A percentile compares a stretch with the other conserved stretches of the same genome.
Conservation (phyloP, 2,329 filamentous ascomycete species). For the Aspergillus sp. region DNA sequence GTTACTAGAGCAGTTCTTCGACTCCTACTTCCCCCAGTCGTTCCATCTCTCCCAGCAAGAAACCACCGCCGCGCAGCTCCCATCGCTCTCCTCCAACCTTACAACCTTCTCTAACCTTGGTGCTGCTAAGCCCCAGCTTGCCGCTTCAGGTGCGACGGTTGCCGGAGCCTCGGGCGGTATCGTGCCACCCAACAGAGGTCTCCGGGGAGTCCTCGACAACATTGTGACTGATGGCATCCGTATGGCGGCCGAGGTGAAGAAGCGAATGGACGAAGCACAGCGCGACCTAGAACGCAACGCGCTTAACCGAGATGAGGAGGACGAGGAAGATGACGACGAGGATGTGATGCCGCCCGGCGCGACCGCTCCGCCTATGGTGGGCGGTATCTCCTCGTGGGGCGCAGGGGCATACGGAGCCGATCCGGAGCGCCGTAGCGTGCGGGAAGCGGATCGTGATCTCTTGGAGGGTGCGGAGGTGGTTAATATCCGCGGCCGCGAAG, state of each 20-base stretch:
- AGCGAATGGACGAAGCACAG: constrained; percentile 94
- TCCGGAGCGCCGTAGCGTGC: constrained; percentile 56
- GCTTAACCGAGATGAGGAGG: constrained; percentile 64
- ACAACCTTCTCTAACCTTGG: constrained; percentile 81
- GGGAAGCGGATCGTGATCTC: constrained; percentile 57
- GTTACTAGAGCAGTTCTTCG: constrained; percentile 93
- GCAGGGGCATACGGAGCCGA: constrained; percentile 53
- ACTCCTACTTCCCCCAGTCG: constrained; percentile 88
- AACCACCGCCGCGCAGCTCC: constrained; percentile 45
- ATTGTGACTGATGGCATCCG: constrained; percentile 98
- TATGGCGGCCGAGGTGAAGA: constrained; percentile 85
- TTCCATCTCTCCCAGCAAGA: constrained; percentile 78
- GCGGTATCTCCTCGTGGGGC: constrained; percentile 38
- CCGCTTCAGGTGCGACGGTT: constrained; percentile 41
- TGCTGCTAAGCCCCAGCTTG: constrained; percentile 42
- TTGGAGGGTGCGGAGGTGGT: constrained; percentile 72
- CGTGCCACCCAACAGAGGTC: constrained; percentile 66
- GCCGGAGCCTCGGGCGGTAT: constrained; percentile 58
- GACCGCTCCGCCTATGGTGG: constrained; percentile 28
- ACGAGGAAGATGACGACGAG: constrained; percentile 68
- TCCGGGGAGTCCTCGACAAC: constrained; percentile 91
- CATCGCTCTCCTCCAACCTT: constrained; percentile 65
- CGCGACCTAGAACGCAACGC: constrained; percentile 84
- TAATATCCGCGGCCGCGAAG: constrained; percentile 38
- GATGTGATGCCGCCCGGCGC: constrained; percentile 37